Percentiles rank a stretch among this genome's conserved stretches.
These are phyloP conservation scores for Botrytis aclada DNA, from an alignment of 2,329 filamentous ascomycete genomes.

Conservation along the genomic window DNA sequence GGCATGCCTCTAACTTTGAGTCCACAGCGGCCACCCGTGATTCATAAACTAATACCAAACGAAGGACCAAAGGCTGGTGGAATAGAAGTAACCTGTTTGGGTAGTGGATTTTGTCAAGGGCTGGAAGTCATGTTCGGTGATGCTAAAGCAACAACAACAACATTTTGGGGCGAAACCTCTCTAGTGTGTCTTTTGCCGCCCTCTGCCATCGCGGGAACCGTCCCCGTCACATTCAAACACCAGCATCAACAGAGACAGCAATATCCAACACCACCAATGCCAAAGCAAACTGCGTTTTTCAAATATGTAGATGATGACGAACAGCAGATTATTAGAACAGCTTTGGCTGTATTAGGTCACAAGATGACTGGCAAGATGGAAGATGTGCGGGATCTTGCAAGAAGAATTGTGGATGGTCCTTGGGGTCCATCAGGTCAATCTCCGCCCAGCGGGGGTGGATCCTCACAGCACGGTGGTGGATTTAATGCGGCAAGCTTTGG, in stretches of 20 bases:
- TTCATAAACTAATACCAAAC: constrained; percentile 78
- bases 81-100: constrained; percentile 82
- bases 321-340: constrained; percentile 64
- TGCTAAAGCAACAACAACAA: constrained; percentile 58
- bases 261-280: constrained; percentile 43
- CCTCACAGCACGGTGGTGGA: constrained; percentile 43
- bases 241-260: constrained; percentile 44
- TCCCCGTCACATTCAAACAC: constrained; percentile 59
- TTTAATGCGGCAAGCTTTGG: constrained; percentile 41
- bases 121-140: constrained; percentile 85
- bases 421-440: constrained; percentile 47
- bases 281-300: constrained; percentile 56
- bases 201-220: constrained; percentile 53
- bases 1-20: constrained; percentile 49
- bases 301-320: constrained; percentile 72
- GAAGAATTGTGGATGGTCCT: constrained; percentile 54
- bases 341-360: constrained; percentile 60
- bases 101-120: constrained; percentile 73
- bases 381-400: constrained; percentile 59
- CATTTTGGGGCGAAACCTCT: constrained; percentile 61
- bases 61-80: constrained; percentile 81
- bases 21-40: constrained; percentile 57
- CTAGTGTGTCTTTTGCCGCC: constrained; percentile 62
- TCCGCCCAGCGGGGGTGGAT: constrained; percentile 46
- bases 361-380: constrained; percentile 63